Evolutionary conservation across 2,329 filamentous ascomycete species (phyloP).

Genomic region (Cryphonectria radicalis): DNA sequence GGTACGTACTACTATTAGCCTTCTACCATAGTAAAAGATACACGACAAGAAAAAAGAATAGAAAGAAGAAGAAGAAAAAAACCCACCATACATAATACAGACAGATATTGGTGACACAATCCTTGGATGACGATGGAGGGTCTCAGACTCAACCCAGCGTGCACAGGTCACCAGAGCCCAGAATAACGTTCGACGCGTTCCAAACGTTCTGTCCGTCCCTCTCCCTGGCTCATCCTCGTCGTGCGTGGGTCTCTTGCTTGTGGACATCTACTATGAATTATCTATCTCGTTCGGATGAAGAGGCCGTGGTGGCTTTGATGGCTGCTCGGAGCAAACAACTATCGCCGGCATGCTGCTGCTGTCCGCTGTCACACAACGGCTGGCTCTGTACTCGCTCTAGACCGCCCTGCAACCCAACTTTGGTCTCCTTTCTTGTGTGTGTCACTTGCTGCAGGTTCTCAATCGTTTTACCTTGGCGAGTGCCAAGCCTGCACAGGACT

Average conservation of each 20-base stretch:
- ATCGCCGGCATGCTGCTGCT: neutral
- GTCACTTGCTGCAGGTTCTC: constrained; percentile 2
- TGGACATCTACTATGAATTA: neutral
- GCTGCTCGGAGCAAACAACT: neutral
- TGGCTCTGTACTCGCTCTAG: neutral
- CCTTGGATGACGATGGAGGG: neutral
- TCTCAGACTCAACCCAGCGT: neutral
- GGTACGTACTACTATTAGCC: neutral
- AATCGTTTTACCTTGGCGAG: neutral
- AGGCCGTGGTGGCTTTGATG: neutral
- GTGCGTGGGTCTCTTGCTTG: neutral
- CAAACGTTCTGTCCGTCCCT: neutral
- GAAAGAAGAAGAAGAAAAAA: neutral
- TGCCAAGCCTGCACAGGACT: constrained; percentile 4
- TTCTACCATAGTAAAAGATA: neutral
- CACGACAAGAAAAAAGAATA: neutral
- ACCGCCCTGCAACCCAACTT: neutral
- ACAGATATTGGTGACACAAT: neutral
- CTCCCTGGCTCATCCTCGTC: neutral
- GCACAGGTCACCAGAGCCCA: neutral
- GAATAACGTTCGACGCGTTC: neutral
- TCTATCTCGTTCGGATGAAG: neutral
- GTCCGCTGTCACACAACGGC: neutral
- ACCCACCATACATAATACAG: neutral
- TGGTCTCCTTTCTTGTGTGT: neutral